Evolutionary conservation across 805 yeast species (phyloP).

Genomic region (Wickerhamiella musiphila): DNA sequence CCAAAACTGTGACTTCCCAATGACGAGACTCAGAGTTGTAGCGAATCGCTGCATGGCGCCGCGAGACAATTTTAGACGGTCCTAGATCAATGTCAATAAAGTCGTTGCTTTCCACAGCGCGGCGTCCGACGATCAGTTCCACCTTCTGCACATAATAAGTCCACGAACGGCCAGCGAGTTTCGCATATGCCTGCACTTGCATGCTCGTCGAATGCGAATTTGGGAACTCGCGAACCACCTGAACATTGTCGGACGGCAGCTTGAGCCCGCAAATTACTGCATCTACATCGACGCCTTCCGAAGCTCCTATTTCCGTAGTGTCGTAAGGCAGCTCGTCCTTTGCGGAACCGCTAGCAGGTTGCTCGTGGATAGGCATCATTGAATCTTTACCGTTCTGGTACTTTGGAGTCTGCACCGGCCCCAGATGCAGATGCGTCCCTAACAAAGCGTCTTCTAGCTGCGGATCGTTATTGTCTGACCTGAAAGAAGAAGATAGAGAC

Average conservation of each 20-base stretch:
- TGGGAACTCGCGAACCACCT: conserved; percentile 53
- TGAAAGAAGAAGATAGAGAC: no score
- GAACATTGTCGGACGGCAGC: conserved; percentile 54
- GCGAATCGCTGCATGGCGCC: conserved; percentile 72
- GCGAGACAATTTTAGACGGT: conserved; percentile 91
- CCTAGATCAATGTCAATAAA: conserved; percentile 69
- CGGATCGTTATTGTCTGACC: no score
- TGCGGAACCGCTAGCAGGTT: no score
- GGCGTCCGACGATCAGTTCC: conserved; percentile 69
- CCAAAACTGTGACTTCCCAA: conserved; percentile 75
- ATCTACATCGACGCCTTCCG: conserved; percentile 10
- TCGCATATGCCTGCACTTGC: conserved; percentile 96
- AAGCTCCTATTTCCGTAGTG: background rate
- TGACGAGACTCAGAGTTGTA: conserved; percentile 57
- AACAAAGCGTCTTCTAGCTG: no score
- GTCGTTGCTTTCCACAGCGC: conserved; percentile 30
- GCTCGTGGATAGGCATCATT: no score
- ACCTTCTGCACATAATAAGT: conserved; percentile 78
- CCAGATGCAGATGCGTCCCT: no score
- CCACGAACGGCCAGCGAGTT: conserved; percentile 85
- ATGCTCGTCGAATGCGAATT: conserved; percentile 48
- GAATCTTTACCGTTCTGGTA: no score
- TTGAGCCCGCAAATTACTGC: conserved; percentile 48
- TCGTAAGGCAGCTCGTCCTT: no score
- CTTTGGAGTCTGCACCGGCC: no score